Evolutionary conservation across 441 rosid species (phyloP).

Genomic region (Mallotus japonicus): DNA sequence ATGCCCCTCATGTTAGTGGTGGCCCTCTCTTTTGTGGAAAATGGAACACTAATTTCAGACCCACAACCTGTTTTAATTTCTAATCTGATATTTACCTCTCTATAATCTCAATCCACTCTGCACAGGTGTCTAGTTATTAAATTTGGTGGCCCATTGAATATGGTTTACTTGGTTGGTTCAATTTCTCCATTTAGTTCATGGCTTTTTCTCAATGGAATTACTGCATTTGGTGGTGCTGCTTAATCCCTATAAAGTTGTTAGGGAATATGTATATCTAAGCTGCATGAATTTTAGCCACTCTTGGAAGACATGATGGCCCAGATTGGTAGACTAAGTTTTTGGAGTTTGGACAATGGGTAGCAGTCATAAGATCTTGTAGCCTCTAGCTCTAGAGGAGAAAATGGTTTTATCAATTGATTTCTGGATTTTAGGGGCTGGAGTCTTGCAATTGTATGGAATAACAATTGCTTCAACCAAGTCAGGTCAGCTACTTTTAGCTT

Average conservation of each 20-base stretch:
- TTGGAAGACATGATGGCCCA: constrained; percentile 18
- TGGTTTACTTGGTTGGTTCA: constrained; percentile 7
- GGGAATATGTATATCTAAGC: neutral
- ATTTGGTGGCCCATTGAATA: neutral
- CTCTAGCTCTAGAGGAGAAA: neutral
- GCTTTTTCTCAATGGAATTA: constrained; percentile 36
- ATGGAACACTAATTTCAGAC: neutral
- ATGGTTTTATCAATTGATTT: neutral
- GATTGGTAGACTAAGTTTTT: neutral
- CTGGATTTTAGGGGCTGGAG: neutral
- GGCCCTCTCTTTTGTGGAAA: constrained; percentile 25
- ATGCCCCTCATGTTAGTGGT: constrained; percentile 25
- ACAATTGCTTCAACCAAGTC: neutral
- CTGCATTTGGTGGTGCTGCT: constrained; percentile 22
- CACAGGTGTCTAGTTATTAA: neutral
- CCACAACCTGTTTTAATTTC: constrained; percentile 16
- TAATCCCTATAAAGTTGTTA: constrained; percentile 3
- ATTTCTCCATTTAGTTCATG: constrained; percentile 1
- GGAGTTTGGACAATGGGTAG: neutral
- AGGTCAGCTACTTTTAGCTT: neutral
- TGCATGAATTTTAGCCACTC: constrained; percentile 15
- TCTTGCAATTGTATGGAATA: neutral
- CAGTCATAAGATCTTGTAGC: neutral
- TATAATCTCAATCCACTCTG: no score
- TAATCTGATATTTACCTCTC: neutral